Evolutionary conservation across 2,329 filamentous ascomycete species (phyloP).

Genomic region (Claviceps sorghi): DNA sequence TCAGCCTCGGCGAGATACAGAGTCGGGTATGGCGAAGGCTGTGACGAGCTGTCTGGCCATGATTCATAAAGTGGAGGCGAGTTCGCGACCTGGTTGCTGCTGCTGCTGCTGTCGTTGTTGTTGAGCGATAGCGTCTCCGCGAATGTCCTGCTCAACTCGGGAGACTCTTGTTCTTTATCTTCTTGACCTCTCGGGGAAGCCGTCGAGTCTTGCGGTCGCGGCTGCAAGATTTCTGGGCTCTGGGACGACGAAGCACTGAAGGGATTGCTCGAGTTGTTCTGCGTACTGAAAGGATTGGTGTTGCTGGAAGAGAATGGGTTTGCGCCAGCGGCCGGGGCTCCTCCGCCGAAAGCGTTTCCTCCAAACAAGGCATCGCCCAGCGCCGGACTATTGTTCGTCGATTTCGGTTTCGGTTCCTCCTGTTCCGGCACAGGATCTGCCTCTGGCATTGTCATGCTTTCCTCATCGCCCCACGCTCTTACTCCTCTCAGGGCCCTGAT

Average conservation of each 20-base stretch:
- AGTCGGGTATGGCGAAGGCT: constrained; percentile 57
- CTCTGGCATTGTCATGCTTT: constrained; percentile 18
- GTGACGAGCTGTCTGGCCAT: constrained; percentile 56
- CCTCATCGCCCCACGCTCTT: constrained; percentile 33
- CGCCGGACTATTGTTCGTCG: constrained; percentile 21
- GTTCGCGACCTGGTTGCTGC: constrained; percentile 34
- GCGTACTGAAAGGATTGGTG: constrained; percentile 31
- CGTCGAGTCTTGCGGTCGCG: constrained; percentile 15
- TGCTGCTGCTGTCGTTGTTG: constrained; percentile 16
- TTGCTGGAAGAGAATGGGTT: constrained; percentile 47
- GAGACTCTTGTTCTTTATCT: constrained; percentile 10
- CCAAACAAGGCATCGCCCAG: constrained; percentile 60
- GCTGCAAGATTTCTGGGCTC: constrained; percentile 17
- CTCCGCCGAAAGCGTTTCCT: constrained; percentile 31
- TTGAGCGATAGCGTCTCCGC: constrained; percentile 66
- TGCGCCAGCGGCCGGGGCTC: constrained; percentile 17
- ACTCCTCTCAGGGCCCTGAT: constrained; percentile 61
- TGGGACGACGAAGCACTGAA: constrained; percentile 14
- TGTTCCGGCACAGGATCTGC: constrained; percentile 17
- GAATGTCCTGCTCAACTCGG: constrained; percentile 45
- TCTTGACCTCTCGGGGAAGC: not conserved
- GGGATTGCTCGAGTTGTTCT: constrained; percentile 13
- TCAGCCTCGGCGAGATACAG: constrained; percentile 79
- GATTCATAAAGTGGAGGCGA: constrained; percentile 39
- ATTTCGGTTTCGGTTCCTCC: constrained; percentile 19